phyloP scores from a whole-genome alignment of 2,329 filamentous ascomycete species.

The Cladosporium oxysporum region DNA sequence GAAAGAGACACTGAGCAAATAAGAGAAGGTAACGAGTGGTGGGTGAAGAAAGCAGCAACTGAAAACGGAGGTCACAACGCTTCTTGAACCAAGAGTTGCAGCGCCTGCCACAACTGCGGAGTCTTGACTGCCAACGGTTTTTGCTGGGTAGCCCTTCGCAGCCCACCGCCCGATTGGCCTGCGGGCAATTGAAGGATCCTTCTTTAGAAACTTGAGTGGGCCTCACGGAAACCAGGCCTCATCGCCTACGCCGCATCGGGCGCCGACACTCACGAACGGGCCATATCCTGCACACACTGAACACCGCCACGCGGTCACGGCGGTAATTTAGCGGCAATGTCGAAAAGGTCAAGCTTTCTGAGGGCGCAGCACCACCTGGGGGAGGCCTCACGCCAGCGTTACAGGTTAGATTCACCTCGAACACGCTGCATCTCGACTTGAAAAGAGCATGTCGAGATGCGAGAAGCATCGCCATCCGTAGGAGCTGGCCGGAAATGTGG shows the following conservation, averaged over 20 bases:
- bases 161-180: slow-evolving; percentile 14
- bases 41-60: slow-evolving; percentile 4
- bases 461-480: background rate
- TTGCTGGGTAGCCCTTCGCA: slow-evolving; percentile 14
- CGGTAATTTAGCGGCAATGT: slow-evolving; percentile 17
- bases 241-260: slow-evolving; percentile 2
- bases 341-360: slow-evolving; percentile 18
- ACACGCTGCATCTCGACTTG: background rate
- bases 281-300: background rate
- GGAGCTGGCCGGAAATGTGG: background rate
- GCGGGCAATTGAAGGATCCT: slow-evolving; percentile 3
- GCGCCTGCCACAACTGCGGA: background rate
- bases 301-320: slow-evolving; percentile 14
- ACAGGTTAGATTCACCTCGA: background rate
- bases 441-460: background rate
- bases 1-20: slow-evolving; percentile 18
- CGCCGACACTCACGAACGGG: background rate
- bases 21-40: slow-evolving; percentile 11
- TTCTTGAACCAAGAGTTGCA: slow-evolving; percentile 13
- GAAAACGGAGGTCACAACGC: slow-evolving; percentile 4
- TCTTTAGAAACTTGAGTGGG: slow-evolving; percentile 19
- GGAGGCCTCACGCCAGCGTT: slow-evolving; percentile 5
- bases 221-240: background rate
- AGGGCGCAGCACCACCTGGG: slow-evolving; percentile 18
- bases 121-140: slow-evolving; percentile 5